A percentile compares a stretch with the other conserved stretches of the same genome.
Conservation (phyloP, 345 rosid genomes). For the Boechera divaricarpa region DNA sequence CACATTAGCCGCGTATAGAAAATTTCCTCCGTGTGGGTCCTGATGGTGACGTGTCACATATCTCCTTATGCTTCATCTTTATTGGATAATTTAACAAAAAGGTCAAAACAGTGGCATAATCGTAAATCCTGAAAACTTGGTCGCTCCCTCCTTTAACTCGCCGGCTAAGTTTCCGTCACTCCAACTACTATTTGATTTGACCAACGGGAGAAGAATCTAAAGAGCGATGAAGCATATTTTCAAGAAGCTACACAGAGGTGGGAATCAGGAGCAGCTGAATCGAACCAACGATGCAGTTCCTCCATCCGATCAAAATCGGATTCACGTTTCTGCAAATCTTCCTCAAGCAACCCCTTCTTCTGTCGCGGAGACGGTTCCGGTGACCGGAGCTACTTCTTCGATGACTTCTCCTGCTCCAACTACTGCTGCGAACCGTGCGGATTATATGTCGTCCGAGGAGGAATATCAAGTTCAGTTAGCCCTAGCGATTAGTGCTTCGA, state of each 20-base stretch:
- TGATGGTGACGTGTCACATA: conserved; percentile 30
- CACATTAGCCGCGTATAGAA: conserved; percentile 29
- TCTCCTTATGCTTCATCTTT: background rate
- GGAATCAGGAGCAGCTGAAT: conserved; percentile 69
- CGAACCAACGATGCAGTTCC: conserved; percentile 70
- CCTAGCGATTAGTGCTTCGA: conserved; percentile 92
- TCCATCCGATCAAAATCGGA: conserved; percentile 56
- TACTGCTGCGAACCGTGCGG: conserved; percentile 44
- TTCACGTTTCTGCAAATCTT: conserved; percentile 41
- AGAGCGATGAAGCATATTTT: conserved; percentile 88
- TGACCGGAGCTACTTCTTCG: conserved; percentile 18
- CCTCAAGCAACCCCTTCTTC: conserved; percentile 59
- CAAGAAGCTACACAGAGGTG: conserved; percentile 86
- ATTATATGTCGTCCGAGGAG: conserved; percentile 87
- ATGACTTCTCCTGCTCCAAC: conserved; percentile 45
- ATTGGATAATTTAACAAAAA: conserved; percentile 26
- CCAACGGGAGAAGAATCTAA: conserved; percentile 31
- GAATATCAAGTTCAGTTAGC: conserved; percentile 97
- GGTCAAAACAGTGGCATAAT: conserved; percentile 43
- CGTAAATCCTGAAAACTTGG: conserved; percentile 29
- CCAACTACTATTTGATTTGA: conserved; percentile 28
- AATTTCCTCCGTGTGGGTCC: conserved; percentile 33
- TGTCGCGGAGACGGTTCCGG: conserved; percentile 29
- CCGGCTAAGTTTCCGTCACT: conserved; percentile 46
- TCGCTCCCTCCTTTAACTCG: conserved; percentile 31